Base-by-base conservation (phyloP, 2,329 filamentous ascomycete genomes). In the Volutella citrinella region DNA sequence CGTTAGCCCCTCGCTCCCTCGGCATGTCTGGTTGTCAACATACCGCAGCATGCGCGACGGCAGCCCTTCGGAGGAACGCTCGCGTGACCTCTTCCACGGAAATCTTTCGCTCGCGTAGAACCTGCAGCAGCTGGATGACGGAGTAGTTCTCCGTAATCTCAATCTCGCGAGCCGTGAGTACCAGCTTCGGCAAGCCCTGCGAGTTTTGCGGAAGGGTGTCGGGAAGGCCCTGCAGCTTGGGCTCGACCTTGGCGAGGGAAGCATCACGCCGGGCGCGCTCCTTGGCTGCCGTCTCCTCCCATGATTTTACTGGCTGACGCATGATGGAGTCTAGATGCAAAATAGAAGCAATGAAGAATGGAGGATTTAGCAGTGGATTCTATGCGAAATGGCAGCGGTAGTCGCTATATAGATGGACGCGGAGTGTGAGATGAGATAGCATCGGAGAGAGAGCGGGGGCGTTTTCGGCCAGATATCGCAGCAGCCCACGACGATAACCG, bases 111-210 rank as follows among this genome's bases (percentile, higher is more conserved):
- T 43, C 35, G 4, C 45, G 40, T 3, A 54, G 24, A 3, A 40
- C n/a, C 6, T 36, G 27, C 7, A 55, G 34, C 5, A 56, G 43
- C 26, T 54, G 39, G 5, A 33, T 16, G 4, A 51, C 42, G 3
- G 45, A 45, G 32, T 56, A 56, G 4, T 41, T 48, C 19, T 56
- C 54, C 0, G 52, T 56, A n/a, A 56, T 53, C 12, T 56, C 52
- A 11, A 49, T 46, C 27, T 56, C 52, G 10, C 48, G 40, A 6
- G 34, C 15, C 4, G 54, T 55, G n/a, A 58, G 30, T 1, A 54
- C 22, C 10, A 35, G 20, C 7, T 40, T 28, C 3, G 55, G 43
- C 2, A 59, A 36, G 7, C 34, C 42, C 26, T 47, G 48, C 3
- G 48, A 56, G 36, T 33, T 49, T 10, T 49, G 27, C 10, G 49